Evolutionary conservation across 352 stramenopile species (phyloP).

Genomic region (Pythium phragmiticola): DNA sequence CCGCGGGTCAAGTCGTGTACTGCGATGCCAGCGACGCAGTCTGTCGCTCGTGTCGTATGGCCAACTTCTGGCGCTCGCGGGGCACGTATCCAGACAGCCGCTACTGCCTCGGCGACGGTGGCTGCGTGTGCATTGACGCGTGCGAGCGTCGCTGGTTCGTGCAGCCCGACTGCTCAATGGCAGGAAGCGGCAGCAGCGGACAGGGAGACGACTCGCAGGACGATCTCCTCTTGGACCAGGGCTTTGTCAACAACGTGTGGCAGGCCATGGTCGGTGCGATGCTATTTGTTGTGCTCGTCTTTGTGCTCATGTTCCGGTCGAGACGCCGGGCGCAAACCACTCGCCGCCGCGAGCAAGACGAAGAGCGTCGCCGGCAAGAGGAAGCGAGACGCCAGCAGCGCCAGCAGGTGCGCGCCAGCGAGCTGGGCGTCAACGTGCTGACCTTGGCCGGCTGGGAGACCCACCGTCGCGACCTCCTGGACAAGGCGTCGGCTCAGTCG

Average conservation of each 20-base stretch:
- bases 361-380: slow-evolving; percentile 6
- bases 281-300: slow-evolving; percentile 12
- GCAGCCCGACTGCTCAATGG: slow-evolving; percentile 6
- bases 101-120: slow-evolving; percentile 12
- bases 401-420: not conserved
- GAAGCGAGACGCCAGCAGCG: not conserved
- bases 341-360: not conserved
- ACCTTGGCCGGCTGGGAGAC: slow-evolving; percentile 14
- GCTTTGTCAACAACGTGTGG: slow-evolving; percentile 16
- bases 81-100: slow-evolving; percentile 18
- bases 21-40: slow-evolving; percentile 11
- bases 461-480: slow-evolving; percentile 14
- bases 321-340: not conserved
- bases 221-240: not conserved
- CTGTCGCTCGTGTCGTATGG: slow-evolving; percentile 5
- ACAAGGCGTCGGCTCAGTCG: not conserved
- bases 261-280: slow-evolving; percentile 18
- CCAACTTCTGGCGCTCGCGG: slow-evolving; percentile 19
- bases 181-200: not conserved
- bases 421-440: slow-evolving; percentile 7
- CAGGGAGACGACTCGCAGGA: not conserved
- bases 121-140: slow-evolving; percentile 24
- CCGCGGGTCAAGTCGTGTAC: slow-evolving; percentile 17
- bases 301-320: slow-evolving; percentile 7
- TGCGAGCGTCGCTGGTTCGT: slow-evolving; percentile 25